A percentile compares a stretch with the other conserved stretches of the same genome.
Evolutionary conservation across 177 flowering plant genomes (phyloP).

Genomic region (Telopea speciosissima): DNA sequence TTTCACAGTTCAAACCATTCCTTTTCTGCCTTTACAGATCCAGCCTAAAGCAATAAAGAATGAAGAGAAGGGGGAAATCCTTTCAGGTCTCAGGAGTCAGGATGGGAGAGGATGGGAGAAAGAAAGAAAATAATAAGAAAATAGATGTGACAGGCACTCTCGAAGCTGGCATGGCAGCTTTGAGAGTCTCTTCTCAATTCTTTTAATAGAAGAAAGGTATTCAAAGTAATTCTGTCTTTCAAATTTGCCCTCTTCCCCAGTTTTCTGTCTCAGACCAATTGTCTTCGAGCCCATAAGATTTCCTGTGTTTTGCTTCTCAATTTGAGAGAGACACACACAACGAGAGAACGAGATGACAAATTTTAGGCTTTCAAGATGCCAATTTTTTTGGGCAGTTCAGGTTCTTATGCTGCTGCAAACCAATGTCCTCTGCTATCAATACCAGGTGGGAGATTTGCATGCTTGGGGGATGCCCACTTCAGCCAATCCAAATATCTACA

Average conservation of each 20-base stretch:
- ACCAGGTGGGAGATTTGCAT: constrained; percentile 83
- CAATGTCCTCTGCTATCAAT: constrained; percentile 40
- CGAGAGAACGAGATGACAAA: not conserved
- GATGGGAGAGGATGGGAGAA: too few species aligned
- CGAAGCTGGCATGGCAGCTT: too few species aligned
- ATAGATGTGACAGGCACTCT: too few species aligned
- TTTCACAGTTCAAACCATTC: too few species aligned
- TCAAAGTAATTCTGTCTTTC: not conserved
- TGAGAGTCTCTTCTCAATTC: too few species aligned
- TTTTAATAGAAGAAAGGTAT: not conserved
- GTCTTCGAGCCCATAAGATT: not conserved
- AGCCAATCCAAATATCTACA: constrained; percentile 50
- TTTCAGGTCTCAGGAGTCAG: too few species aligned
- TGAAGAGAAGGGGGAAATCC: too few species aligned
- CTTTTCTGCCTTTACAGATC: too few species aligned
- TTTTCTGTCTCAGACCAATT: not conserved
- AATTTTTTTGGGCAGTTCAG: not conserved
- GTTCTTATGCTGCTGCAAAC: constrained; percentile 25
- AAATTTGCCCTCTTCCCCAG: not conserved
- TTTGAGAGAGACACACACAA: not conserved
- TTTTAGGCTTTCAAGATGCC: not conserved
- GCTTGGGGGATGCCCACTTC: constrained; percentile 81
- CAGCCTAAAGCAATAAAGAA: too few species aligned
- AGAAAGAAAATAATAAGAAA: too few species aligned
- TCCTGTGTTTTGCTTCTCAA: not conserved